Percentiles rank a stretch among this genome's conserved stretches.
Evolutionary conservation across 2,329 filamentous ascomycete species (phyloP).

Genomic region (Calonectria henricotiae): DNA sequence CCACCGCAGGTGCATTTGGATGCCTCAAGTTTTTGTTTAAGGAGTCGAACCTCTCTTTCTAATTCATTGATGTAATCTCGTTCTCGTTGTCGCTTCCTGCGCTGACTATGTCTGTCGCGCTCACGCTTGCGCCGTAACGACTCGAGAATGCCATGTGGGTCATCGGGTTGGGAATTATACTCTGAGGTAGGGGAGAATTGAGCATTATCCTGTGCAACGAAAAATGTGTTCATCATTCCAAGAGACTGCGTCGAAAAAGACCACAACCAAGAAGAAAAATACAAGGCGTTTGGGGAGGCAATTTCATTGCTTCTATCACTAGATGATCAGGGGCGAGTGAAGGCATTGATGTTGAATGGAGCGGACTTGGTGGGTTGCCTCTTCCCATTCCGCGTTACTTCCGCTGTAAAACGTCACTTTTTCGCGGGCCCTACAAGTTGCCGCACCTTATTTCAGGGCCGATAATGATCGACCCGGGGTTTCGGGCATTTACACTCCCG

Average conservation of each 20-base stretch:
- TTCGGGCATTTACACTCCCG: background rate
- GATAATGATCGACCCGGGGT: background rate
- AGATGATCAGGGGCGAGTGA: background rate
- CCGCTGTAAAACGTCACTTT: background rate
- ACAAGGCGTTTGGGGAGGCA: no score
- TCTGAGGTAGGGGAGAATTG: background rate
- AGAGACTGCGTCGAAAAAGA: background rate
- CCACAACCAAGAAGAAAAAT: background rate
- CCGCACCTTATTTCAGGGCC: slow-evolving; percentile 4
- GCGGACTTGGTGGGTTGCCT: background rate
- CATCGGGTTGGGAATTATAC: background rate
- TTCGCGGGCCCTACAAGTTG: background rate
- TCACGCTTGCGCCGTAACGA: slow-evolving; percentile 7
- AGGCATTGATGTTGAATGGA: no score
- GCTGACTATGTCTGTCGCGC: slow-evolving; percentile 14
- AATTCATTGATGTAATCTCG: background rate
- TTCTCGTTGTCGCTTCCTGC: slow-evolving; percentile 9
- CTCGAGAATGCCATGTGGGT: slow-evolving; percentile 11
- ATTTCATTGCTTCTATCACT: background rate
- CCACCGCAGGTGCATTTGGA: background rate
- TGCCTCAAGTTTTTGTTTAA: background rate
- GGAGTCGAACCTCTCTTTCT: background rate
- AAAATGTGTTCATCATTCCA: background rate
- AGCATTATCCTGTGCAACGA: no score
- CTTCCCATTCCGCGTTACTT: no score